phyloP scores from a whole-genome alignment of 2,329 filamentous ascomycete species.

The Colletotrichum abscissum region DNA sequence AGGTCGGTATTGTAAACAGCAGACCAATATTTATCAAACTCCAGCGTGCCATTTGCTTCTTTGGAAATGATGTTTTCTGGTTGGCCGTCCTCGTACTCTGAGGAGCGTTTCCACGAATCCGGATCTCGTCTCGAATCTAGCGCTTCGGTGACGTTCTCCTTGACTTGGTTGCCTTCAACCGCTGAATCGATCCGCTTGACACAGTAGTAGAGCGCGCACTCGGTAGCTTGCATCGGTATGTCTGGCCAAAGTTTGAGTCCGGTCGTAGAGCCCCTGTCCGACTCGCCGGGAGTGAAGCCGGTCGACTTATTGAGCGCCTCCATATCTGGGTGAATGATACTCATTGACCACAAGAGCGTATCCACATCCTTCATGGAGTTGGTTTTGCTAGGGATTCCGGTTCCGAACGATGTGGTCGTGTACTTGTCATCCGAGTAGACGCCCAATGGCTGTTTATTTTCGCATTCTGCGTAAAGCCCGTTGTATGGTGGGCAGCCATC shows the following conservation, averaged over 20 bases:
- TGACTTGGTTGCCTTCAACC: not conserved
- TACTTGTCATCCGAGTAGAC: not conserved
- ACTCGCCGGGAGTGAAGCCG: not conserved
- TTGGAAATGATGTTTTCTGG: not conserved
- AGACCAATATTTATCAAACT: conserved; percentile 12
- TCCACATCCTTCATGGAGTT: conserved; percentile 15
- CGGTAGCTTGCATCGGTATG: conserved; percentile 3
- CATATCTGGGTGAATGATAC: conserved; percentile 4
- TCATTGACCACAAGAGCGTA: conserved; percentile 19
- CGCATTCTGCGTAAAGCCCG: not conserved
- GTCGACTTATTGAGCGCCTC: not conserved
- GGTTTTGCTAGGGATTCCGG: conserved; percentile 5
- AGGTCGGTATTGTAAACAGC: not conserved
- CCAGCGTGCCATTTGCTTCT: not conserved
- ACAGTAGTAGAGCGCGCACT: conserved; percentile 22
- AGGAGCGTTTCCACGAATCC: not conserved
- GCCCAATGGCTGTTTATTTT: not conserved
- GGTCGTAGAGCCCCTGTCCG: not conserved
- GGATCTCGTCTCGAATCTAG: not conserved
- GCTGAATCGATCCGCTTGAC: not conserved
- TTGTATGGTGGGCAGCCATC: conserved; percentile 11
- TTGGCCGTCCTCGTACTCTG: not conserved
- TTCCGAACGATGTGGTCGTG: conserved; percentile 1
- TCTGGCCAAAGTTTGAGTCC: conserved; percentile 2
- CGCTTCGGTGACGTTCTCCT: not conserved